Conservation (phyloP, 2,329 filamentous ascomycete species). For the Sclerotinia nivalis region DNA sequence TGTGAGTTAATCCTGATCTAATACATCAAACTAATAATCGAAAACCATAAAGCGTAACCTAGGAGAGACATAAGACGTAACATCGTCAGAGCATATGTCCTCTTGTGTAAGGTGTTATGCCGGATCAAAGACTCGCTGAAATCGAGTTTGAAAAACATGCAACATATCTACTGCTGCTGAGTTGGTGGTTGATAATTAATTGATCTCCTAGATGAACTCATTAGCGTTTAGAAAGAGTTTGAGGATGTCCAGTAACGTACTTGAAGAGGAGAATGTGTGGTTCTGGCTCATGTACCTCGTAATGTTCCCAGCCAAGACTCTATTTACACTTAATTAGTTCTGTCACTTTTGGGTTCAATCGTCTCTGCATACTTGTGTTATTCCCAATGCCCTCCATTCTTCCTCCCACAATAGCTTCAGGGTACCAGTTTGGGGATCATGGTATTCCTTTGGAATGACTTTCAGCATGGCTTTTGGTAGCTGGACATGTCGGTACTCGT, state of each 20-base stretch:
- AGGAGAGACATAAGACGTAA: slow-evolving; percentile 41
- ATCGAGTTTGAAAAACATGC: slow-evolving; percentile 25
- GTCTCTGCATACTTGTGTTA: slow-evolving; percentile 73
- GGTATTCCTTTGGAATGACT: slow-evolving; percentile 91
- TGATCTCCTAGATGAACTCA: slow-evolving; percentile 36
- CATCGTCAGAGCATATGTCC: slow-evolving; percentile 38
- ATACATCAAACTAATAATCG: slow-evolving; percentile 35
- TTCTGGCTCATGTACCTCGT: slow-evolving; percentile 98
- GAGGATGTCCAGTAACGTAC: slow-evolving; percentile 55
- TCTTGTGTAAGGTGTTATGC: slow-evolving; percentile 34
- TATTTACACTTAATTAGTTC: slow-evolving; percentile 44
- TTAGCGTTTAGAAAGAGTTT: slow-evolving; percentile 24
- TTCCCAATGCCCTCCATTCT: slow-evolving; percentile 95
- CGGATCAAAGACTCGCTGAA: slow-evolving; percentile 34
- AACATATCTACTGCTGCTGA: slow-evolving; percentile 35
- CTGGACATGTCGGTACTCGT: slow-evolving; percentile 96
- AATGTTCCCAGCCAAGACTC: slow-evolving; percentile 99
- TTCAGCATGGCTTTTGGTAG: slow-evolving; percentile 98
- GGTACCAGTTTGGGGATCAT: slow-evolving; percentile 84
- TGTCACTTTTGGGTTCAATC: no score
- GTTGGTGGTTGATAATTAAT: slow-evolving; percentile 33
- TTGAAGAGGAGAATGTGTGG: slow-evolving; percentile 99
- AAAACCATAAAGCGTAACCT: slow-evolving; percentile 35
- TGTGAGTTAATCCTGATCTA: slow-evolving; percentile 40
- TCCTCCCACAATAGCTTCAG: slow-evolving; percentile 97